A percentile compares a stretch with the other conserved stretches of the same genome.
phyloP scores from a whole-genome alignment of 805 yeast species.

The Kazachstania bromeliacearum region DNA sequence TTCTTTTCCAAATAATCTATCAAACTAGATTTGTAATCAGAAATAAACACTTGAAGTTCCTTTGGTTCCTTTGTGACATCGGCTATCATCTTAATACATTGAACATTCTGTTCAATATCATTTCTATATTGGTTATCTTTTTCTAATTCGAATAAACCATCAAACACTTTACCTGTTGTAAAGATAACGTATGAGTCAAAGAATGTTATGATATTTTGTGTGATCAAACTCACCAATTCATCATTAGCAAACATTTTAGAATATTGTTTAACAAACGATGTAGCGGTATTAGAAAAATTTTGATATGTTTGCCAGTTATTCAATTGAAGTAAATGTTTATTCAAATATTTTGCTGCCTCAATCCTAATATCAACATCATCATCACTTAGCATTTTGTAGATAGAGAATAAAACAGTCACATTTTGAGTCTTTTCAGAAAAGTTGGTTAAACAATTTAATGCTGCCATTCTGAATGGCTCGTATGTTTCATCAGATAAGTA shows the following conservation, averaged over 20 bases:
- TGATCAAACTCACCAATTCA: neutral
- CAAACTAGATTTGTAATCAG: neutral
- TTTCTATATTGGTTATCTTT: constrained; percentile 58
- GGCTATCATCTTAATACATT: constrained; percentile 16
- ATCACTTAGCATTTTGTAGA: constrained; percentile 42
- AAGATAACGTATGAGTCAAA: constrained; percentile 13
- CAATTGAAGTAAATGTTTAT: constrained; percentile 15
- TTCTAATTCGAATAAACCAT: constrained; percentile 55
- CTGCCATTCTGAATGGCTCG: constrained; percentile 18
- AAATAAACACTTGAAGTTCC: constrained; percentile 3
- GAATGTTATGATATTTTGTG: constrained; percentile 1
- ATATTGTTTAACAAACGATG: neutral
- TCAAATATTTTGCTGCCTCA: constrained; percentile 36
- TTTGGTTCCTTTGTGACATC: neutral
- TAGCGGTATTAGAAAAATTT: too few relatives aligned
- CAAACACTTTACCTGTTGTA: constrained; percentile 14
- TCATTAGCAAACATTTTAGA: neutral
- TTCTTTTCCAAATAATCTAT: constrained; percentile 2
- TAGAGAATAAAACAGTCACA: constrained; percentile 12
- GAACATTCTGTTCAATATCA: constrained; percentile 28
- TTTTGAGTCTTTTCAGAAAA: constrained; percentile 5
- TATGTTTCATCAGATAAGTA: constrained; percentile 18
- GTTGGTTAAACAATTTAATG: constrained; percentile 16
- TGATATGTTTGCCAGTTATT: neutral
- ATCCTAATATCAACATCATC: constrained; percentile 57